Conservation (phyloP, 345 rosid species). For the Eutrema yunnanense region DNA sequence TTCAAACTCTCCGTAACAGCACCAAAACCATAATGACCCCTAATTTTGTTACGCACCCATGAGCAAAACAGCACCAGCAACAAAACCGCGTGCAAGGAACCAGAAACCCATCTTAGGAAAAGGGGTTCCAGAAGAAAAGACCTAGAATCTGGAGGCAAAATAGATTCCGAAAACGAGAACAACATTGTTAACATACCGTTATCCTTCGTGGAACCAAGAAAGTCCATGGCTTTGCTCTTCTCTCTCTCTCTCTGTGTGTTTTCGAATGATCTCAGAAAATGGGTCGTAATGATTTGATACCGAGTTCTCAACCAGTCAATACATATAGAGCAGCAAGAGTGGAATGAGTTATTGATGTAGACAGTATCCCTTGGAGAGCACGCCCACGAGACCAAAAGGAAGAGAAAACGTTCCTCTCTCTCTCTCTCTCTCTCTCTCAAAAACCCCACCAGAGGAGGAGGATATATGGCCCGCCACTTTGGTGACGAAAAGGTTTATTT, state of each 20-base stretch:
- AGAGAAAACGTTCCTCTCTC: neutral
- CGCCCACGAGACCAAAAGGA: neutral
- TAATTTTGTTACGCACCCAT: constrained; percentile 34
- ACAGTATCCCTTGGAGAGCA: constrained; percentile 24
- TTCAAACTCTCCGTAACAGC: constrained; percentile 20
- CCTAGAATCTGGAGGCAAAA: constrained; percentile 16
- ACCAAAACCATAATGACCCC: neutral
- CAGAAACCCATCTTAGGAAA: constrained; percentile 45
- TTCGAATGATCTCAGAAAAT: neutral
- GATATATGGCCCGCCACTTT: neutral
- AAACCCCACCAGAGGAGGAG: constrained; percentile 13
- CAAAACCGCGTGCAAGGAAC: constrained; percentile 41
- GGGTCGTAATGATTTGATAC: neutral
- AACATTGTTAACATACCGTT: constrained; percentile 18
- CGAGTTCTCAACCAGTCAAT: neutral
- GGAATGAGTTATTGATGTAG: neutral
- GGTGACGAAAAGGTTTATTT: neutral
- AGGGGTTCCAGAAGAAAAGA: constrained; percentile 41
- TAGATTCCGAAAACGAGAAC: constrained; percentile 15
- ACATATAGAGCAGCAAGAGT: neutral
- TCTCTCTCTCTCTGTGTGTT: neutral
- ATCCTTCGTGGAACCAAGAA: constrained; percentile 18
- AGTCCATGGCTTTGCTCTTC: constrained; percentile 28
- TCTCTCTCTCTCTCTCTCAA: neutral
- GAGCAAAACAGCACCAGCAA: constrained; percentile 33